Conservation (phyloP, 2,329 filamentous ascomycete species). For the Penicillium sp. region DNA sequence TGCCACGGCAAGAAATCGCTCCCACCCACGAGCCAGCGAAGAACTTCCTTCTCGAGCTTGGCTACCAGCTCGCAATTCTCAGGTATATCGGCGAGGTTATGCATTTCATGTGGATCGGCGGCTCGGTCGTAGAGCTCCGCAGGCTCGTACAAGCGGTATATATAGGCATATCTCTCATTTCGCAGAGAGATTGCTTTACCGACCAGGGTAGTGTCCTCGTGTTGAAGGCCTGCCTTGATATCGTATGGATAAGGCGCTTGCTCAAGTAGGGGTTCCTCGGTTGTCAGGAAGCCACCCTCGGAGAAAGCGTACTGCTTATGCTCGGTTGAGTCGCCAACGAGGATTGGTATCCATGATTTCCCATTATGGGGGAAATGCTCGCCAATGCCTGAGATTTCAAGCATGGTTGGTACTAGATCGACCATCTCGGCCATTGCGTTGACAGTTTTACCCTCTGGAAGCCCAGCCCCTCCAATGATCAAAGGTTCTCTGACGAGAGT, state of each 20-base stretch:
- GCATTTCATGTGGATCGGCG: conserved; percentile 35
- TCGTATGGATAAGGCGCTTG: conserved; percentile 53
- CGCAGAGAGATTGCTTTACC: conserved; percentile 46
- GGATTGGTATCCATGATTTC: conserved; percentile 47
- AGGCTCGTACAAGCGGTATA: conserved; percentile 54
- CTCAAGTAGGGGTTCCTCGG: conserved; percentile 54
- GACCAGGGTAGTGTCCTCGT: conserved; percentile 50
- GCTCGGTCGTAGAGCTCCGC: conserved; percentile 50
- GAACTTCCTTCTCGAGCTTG: conserved; percentile 38
- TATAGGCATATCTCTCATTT: conserved; percentile 43
- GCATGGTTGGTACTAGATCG: conserved; percentile 9
- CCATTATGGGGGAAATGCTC: conserved; percentile 14
- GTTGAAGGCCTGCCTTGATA: conserved; percentile 52
- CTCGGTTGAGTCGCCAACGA: not conserved
- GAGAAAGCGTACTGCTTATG: conserved; percentile 52
- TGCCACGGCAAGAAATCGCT: conserved; percentile 45
- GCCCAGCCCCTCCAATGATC: not conserved
- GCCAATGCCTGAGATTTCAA: conserved; percentile 44
- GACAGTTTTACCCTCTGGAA: conserved; percentile 5
- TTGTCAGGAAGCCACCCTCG: conserved; percentile 52
- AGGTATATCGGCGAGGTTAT: conserved; percentile 35
- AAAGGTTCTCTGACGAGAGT: conserved; percentile 1
- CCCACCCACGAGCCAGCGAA: conserved; percentile 46
- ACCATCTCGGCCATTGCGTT: conserved; percentile 42
- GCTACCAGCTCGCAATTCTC: not conserved